A percentile compares a stretch with the other conserved stretches of the same genome.
These are phyloP conservation scores for Botryotinia calthae DNA, from an alignment of 2,329 filamentous ascomycete genomes.

Conservation along the genomic window DNA sequence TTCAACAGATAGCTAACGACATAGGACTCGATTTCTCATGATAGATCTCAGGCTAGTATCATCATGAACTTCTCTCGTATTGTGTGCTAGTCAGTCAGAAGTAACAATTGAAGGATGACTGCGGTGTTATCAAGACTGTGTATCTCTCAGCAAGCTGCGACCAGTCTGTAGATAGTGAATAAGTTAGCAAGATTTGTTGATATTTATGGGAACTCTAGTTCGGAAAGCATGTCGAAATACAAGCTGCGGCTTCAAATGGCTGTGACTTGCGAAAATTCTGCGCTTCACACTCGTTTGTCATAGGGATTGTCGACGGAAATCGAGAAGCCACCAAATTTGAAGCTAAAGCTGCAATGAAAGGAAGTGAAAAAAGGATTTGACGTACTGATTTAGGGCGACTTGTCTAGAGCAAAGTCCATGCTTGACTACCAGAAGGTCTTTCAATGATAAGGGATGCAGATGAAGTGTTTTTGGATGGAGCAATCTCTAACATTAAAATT, in stretches of 20 bases:
- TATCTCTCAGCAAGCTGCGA: background rate
- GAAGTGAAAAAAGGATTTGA: rapidly evolving
- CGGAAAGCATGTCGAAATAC: background rate
- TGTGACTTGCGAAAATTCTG: background rate
- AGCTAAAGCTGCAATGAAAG: background rate
- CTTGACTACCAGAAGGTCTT: background rate
- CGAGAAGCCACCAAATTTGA: background rate
- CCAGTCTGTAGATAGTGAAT: background rate
- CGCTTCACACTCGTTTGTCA: background rate
- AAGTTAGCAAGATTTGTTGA: background rate
- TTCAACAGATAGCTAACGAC: background rate
- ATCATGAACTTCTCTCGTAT: background rate
- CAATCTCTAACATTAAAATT: background rate
- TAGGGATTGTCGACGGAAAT: background rate
- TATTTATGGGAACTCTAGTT: background rate
- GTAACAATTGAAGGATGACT: background rate
- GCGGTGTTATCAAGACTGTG: background rate
- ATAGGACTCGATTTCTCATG: background rate
- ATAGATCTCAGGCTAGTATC: background rate
- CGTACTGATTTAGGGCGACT: background rate
- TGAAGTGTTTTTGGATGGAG: background rate
- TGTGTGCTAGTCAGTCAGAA: rapidly evolving
- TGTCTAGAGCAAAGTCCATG: background rate
- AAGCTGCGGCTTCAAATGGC: background rate
- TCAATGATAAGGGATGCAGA: background rate